A percentile compares a stretch with the other conserved stretches of the same genome.
Evolutionary conservation across 345 rosid genomes (phyloP).

Genomic region (Melastoma malabathricum): DNA sequence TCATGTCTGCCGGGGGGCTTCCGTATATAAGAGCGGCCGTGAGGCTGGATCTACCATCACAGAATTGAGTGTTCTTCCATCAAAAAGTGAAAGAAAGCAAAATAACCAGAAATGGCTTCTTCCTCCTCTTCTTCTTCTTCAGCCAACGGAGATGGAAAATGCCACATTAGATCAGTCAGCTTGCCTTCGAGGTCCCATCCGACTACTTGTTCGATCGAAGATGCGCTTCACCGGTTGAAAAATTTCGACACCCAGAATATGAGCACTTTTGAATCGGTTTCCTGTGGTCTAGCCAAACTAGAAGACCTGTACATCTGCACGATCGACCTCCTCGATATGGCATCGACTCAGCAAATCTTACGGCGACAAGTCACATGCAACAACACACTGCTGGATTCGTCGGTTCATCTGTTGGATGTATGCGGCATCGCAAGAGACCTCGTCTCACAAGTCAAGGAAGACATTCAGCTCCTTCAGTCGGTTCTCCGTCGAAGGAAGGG

Average conservation of each 20-base stretch:
- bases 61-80: background rate
- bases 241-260: constrained; percentile 15
- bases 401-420: constrained; percentile 41
- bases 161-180: constrained; percentile 48
- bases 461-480: constrained; percentile 40
- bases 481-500: constrained; percentile 46
- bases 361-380: constrained; percentile 19
- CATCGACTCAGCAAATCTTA: constrained; percentile 38
- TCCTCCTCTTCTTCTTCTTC: background rate
- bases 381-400: constrained; percentile 45
- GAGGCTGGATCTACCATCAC: too few relatives aligned
- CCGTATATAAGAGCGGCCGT: too few relatives aligned
- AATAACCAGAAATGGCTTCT: background rate
- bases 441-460: constrained; percentile 35
- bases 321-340: constrained; percentile 44
- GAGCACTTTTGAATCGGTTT: constrained; percentile 17
- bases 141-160: constrained; percentile 2
- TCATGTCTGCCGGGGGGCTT: too few relatives aligned
- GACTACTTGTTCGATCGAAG: constrained; percentile 25
- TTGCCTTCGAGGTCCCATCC: constrained; percentile 71
- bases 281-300: constrained; percentile 22
- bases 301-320: constrained; percentile 30
- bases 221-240: constrained; percentile 38
- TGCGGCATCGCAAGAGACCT: constrained; percentile 45
- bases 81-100: background rate